phyloP scores from a whole-genome alignment of 129 eudicot species.

The Arctium lappa region DNA sequence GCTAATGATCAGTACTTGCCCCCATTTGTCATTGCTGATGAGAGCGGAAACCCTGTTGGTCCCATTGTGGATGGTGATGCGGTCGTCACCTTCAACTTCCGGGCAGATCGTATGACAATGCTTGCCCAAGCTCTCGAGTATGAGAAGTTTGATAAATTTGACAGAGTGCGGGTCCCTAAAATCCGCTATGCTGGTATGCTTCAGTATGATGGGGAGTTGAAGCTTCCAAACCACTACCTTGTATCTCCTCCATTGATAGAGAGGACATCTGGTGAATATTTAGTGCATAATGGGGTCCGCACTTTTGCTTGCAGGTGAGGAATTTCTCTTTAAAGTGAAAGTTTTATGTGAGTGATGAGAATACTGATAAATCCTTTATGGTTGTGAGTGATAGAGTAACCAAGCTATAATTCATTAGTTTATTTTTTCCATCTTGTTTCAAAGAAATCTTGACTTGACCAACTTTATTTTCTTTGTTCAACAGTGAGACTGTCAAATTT shows the following conservation, averaged over 20 bases:
- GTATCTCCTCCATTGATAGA: conserved; percentile 96
- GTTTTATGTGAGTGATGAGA: neutral
- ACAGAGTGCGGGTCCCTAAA: conserved; percentile 75
- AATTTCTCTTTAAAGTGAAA: neutral
- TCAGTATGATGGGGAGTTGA: conserved; percentile 91
- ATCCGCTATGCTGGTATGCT: conserved; percentile 98
- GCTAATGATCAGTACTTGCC: conserved; percentile 79
- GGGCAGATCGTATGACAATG: conserved; percentile 98
- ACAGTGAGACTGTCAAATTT: conserved; percentile 93
- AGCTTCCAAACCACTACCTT: conserved; percentile 87
- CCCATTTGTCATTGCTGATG: conserved; percentile 86
- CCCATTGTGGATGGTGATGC: conserved; percentile 94
- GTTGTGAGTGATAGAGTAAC: neutral
- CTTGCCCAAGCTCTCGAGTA: conserved; percentile 94
- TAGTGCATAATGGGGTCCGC: conserved; percentile 69
- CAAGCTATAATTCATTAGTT: neutral
- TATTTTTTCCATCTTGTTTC: neutral
- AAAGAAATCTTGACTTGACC: neutral
- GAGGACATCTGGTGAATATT: conserved; percentile 90
- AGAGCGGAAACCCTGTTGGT: conserved; percentile 76
- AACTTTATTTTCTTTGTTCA: neutral
- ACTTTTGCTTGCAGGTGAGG: conserved; percentile 94
- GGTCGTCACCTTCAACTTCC: conserved; percentile 79
- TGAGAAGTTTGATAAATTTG: conserved; percentile 78
- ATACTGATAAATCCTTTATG: neutral